Conservation (phyloP, 2,329 filamentous ascomycete species). For the Tetracladium maxilliforme region DNA sequence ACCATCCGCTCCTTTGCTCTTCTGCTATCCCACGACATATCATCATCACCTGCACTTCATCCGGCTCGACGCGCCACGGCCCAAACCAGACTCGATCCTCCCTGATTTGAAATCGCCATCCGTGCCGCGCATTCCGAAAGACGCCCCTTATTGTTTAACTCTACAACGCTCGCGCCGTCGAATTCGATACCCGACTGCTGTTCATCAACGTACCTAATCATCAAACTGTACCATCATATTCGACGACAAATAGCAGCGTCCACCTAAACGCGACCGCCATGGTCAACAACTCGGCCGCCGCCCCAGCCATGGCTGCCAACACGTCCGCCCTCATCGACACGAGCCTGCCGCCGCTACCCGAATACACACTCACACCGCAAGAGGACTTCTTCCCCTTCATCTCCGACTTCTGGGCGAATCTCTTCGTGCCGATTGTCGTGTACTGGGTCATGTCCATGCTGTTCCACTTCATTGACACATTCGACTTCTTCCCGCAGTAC, state of each 20-base stretch:
- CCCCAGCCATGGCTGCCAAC: conserved; percentile 27
- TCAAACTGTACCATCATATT: conserved; percentile 9
- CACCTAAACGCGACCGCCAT: conserved; percentile 1
- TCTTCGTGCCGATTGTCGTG: conserved; percentile 62
- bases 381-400: conserved; percentile 62
- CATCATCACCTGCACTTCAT: too few species aligned
- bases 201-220: conserved; percentile 1
- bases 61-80: too few species aligned
- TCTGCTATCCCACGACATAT: too few species aligned
- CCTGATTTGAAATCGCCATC: too few species aligned
- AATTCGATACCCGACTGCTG: too few species aligned
- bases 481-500: conserved; percentile 80
- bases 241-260: conserved; percentile 17
- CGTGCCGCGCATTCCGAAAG: too few species aligned
- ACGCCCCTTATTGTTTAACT: too few species aligned
- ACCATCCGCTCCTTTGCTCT: too few species aligned
- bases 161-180: too few species aligned
- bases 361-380: conserved; percentile 59
- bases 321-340: conserved; percentile 18
- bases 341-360: conserved; percentile 65
- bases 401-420: conserved; percentile 65
- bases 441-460: conserved; percentile 82
- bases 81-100: too few species aligned
- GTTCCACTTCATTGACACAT: conserved; percentile 78
- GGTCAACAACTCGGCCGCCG: conserved; percentile 1